phyloP scores from a whole-genome alignment of 768 basidiomycete species.

The Pleurotus ostreatus region DNA sequence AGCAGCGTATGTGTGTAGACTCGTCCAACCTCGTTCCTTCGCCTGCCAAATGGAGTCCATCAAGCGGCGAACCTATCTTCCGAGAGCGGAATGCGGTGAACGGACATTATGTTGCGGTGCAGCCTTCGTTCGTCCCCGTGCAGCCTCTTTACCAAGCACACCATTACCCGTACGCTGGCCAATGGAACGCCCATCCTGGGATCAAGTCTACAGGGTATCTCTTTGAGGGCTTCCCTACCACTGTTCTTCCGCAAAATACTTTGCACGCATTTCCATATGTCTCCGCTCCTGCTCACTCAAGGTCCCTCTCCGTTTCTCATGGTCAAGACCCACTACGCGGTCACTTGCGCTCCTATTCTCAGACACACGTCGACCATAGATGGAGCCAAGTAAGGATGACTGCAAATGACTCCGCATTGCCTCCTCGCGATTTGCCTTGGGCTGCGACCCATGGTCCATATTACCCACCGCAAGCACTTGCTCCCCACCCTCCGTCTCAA shows the following conservation, averaged over 20 bases:
- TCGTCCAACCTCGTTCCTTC: conserved; percentile 48
- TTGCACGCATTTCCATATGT: conserved; percentile 32
- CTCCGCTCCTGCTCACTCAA: conserved; percentile 40
- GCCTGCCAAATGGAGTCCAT: conserved; percentile 79
- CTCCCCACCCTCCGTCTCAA: conserved; percentile 40
- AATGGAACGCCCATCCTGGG: not conserved
- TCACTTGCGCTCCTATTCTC: conserved; percentile 59
- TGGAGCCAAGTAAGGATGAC: conserved; percentile 43
- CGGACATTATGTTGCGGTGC: conserved; percentile 64
- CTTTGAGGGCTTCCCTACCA: not conserved
- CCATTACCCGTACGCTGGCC: not conserved
- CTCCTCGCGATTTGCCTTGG: conserved; percentile 39
- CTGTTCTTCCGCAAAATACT: not conserved
- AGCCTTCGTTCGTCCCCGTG: conserved; percentile 40
- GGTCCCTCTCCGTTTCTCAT: conserved; percentile 54
- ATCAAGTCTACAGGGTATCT: not conserved
- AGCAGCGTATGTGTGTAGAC: conserved; percentile 10
- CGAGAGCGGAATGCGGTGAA: conserved; percentile 47
- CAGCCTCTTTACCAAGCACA: conserved; percentile 26
- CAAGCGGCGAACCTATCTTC: conserved; percentile 71
- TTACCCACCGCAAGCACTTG: conserved; percentile 40
- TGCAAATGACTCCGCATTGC: conserved; percentile 35
- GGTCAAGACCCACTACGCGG: conserved; percentile 45
- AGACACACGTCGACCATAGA: conserved; percentile 51
- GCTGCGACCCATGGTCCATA: conserved; percentile 32